phyloP scores from a whole-genome alignment of 1,284 basidiomycete genomes.

The Irpex rosettiformis region DNA sequence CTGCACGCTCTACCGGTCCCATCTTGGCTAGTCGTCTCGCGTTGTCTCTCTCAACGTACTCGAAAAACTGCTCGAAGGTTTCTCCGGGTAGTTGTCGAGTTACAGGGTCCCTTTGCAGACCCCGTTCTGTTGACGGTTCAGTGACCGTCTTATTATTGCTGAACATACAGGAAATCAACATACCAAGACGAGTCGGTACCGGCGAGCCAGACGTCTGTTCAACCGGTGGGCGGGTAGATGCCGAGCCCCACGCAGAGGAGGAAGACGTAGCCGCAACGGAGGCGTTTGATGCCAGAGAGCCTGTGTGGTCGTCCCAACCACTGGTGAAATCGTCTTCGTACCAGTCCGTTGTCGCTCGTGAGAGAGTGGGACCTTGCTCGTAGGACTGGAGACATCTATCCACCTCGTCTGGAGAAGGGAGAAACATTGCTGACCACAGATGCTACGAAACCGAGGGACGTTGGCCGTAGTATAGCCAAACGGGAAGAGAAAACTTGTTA shows the following conservation, averaged over 20 bases:
- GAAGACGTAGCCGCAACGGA: neutral
- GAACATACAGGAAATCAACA: too few species aligned
- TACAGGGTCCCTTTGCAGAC: neutral
- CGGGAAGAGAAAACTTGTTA: neutral
- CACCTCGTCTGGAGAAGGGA: neutral
- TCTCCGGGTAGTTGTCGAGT: neutral
- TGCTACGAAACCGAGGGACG: neutral
- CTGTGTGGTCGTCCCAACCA: neutral
- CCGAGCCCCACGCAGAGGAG: too few species aligned
- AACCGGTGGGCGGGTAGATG: too few species aligned
- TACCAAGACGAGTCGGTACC: too few species aligned
- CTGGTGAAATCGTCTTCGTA: neutral
- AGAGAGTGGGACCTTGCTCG: neutral
- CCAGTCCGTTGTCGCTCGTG: neutral
- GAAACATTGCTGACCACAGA: neutral
- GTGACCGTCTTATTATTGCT: too few species aligned
- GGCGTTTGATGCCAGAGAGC: neutral
- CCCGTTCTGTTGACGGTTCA: too few species aligned
- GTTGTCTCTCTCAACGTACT: neutral
- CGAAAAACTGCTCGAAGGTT: neutral
- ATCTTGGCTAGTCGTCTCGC: neutral
- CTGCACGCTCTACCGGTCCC: neutral
- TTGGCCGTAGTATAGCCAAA: neutral
- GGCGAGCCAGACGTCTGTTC: too few species aligned
- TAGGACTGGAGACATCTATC: neutral